Conservation (phyloP, 768 basidiomycete genomes). For the Tylopilus felleus region DNA sequence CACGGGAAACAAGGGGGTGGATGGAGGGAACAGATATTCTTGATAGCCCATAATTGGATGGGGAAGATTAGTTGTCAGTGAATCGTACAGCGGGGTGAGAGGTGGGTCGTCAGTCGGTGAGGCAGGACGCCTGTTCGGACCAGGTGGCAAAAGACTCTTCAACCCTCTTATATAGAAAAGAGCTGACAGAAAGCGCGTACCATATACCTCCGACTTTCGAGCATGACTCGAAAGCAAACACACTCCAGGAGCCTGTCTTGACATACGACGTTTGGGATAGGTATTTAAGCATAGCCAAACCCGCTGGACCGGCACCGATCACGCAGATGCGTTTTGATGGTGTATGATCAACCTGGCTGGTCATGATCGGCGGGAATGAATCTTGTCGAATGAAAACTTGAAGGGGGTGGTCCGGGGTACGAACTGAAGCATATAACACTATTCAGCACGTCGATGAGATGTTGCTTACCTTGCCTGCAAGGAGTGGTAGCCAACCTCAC, state of each 20-base stretch:
- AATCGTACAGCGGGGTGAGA: conserved; percentile 71
- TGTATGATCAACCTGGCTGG: background rate
- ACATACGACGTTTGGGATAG: conserved; percentile 57
- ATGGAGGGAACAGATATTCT: conserved; percentile 63
- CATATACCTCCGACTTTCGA: conserved; percentile 73
- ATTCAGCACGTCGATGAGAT: background rate
- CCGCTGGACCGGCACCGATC: conserved; percentile 74
- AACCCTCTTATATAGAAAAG: background rate
- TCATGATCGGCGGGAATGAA: conserved; percentile 8
- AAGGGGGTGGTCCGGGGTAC: background rate
- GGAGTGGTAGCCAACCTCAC: background rate
- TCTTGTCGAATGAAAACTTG: background rate
- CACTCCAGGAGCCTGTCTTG: conserved; percentile 59
- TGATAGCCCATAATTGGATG: conserved; percentile 74
- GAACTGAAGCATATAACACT: background rate
- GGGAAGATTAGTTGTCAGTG: conserved; percentile 77
- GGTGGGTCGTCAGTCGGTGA: conserved; percentile 50
- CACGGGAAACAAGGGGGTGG: conserved; percentile 65
- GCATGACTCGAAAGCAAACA: conserved; percentile 61
- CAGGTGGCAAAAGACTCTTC: background rate
- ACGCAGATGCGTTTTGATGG: conserved; percentile 53
- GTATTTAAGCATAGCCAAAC: conserved; percentile 66
- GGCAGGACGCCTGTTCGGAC: conserved; percentile 50
- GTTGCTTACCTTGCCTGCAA: background rate
- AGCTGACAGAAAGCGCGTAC: conserved; percentile 38